Evolutionary conservation across 2,329 filamentous ascomycete genomes (phyloP), one percentile per base, ranked within the genome.

Genomic region (Aspergillus fischeri): DNA sequence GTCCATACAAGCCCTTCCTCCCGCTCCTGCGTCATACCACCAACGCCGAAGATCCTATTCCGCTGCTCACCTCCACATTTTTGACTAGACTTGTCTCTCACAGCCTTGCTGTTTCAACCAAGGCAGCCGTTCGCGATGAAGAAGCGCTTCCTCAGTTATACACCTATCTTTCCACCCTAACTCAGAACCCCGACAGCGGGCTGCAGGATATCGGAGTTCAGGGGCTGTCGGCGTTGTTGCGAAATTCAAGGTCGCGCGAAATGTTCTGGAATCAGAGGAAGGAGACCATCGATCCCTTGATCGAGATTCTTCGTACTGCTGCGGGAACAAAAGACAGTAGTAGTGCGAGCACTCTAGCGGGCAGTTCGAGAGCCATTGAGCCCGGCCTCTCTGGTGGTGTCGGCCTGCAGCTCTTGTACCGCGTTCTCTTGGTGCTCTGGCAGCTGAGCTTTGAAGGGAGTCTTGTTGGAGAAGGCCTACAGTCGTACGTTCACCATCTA

Each of bases 161-260:
- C 75, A 87, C 84, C 69, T 97, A 97, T 75, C 85, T 97, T 29
- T 90, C 92, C 7, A 86, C 86, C 53, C 81, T 97, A 55, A 87
- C 90, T 57, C 92, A 92, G 79, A 91, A 87, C 71, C 84, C 89
- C 56, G 94, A 99, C 75, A 89, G 90, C 55, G 91, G 91, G 42
- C 82, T 96, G 56, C 94, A 99, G 76, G 94, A 99, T 70, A 96
- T 97, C 70, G 93, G 92, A 27, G 92, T 97, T 11, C 90, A 94
- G 69, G 86, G 93, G 71, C 95, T 93, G 76, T 97, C 94, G 38
- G 83, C 89, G 21, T 80, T 99, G 32, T 81, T 99, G 32, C 87
- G 91, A 60, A 90, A 87, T 42, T 84, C 81, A 60, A 85, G 85
- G 57, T 85, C 92, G 3, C 85, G 94, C 62, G 82, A 87, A 64